phyloP scores from a whole-genome alignment of 2,329 filamentous ascomycete species.

The Penicillium nordicum region DNA sequence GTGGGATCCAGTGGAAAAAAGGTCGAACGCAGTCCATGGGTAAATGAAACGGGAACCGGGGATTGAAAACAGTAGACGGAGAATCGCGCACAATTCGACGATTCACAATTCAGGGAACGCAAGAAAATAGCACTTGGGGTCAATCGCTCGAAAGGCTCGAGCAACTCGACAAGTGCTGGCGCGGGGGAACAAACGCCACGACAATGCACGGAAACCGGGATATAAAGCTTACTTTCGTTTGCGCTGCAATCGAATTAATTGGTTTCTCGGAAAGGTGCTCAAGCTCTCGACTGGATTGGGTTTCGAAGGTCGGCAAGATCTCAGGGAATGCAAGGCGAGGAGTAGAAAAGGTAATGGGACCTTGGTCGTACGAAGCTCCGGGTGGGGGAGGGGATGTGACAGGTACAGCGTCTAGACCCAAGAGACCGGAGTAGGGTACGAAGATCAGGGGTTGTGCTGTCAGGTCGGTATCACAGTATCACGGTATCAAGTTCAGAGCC shows the following conservation, averaged over 20 bases:
- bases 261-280: not conserved
- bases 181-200: not conserved
- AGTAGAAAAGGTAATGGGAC: not conserved
- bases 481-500: not conserved
- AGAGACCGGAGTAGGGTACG: not conserved
- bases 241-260: conserved; percentile 10
- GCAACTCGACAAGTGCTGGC: not conserved
- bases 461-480: not conserved
- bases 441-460: not conserved
- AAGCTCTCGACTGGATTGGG: not conserved
- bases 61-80: not conserved
- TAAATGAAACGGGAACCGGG: not conserved
- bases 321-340: not conserved
- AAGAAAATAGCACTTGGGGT: not conserved
- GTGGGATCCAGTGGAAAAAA: conserved; percentile 1
- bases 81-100: not conserved
- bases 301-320: not conserved
- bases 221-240: conserved; percentile 19
- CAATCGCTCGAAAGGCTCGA: not conserved
- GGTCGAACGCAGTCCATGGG: conserved; percentile 9
- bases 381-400: not conserved
- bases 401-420: conserved; percentile 1
- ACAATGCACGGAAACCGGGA: not conserved
- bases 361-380: not conserved
- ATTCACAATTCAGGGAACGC: not conserved